Conservation (phyloP, 2,329 filamentous ascomycete species). For the Penicillium sp. region DNA sequence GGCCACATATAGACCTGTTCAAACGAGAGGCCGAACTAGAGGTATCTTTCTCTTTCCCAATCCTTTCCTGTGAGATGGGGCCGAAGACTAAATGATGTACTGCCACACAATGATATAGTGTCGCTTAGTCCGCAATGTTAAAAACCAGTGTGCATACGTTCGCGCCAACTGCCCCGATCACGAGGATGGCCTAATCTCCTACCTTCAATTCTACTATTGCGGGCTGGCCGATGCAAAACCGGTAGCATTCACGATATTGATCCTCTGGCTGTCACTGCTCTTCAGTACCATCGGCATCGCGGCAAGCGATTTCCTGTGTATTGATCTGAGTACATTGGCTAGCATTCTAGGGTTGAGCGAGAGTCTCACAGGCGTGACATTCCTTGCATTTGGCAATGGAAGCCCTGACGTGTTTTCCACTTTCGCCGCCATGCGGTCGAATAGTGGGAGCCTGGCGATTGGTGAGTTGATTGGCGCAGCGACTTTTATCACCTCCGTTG, state of each 20-base stretch:
- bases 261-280: slow-evolving; percentile 80
- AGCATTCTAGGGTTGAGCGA: slow-evolving; percentile 88
- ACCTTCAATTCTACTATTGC: slow-evolving; percentile 91
- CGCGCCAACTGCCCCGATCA: slow-evolving; percentile 79
- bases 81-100: slow-evolving; percentile 15
- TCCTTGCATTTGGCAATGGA: slow-evolving; percentile 94
- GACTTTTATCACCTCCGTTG: slow-evolving; percentile 92
- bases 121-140: slow-evolving; percentile 71
- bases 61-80: slow-evolving; percentile 6
- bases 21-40: slow-evolving; percentile 28
- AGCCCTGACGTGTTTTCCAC: slow-evolving; percentile 98
- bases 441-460: slow-evolving; percentile 94
- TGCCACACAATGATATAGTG: slow-evolving; percentile 55
- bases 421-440: slow-evolving; percentile 95
- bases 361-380: slow-evolving; percentile 93
- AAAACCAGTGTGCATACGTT: slow-evolving; percentile 86
- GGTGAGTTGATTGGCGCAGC: slow-evolving; percentile 94
- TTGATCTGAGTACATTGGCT: slow-evolving; percentile 92
- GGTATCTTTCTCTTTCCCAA: slow-evolving; percentile 22
- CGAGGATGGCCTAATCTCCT: slow-evolving; percentile 84
- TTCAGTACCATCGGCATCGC: slow-evolving; percentile 98
- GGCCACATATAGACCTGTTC: slow-evolving; percentile 14
- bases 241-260: slow-evolving; percentile 74
- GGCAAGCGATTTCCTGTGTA: slow-evolving; percentile 96
- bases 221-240: slow-evolving; percentile 65